Evolutionary conservation across 306 rosid species (phyloP).

Genomic region (Vigna mungo): DNA sequence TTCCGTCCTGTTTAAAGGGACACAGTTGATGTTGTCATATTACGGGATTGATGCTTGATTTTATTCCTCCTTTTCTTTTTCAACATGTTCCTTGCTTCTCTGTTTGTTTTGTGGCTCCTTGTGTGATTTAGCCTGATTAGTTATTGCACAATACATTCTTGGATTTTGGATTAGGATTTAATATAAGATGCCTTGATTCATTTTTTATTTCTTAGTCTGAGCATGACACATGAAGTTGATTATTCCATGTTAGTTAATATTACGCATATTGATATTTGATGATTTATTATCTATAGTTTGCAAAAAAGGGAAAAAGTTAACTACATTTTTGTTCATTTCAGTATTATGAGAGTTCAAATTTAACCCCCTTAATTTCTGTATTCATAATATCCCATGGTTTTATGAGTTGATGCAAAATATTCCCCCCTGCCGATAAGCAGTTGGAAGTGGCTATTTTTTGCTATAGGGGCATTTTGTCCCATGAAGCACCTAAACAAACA

Average conservation of each 20-base stretch:
- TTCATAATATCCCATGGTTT: not conserved
- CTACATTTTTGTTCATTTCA: constrained; percentile 8
- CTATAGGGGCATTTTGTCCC: not conserved
- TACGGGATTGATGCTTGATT: not conserved
- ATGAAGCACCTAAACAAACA: too few relatives aligned
- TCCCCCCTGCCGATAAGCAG: not conserved
- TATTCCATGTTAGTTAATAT: constrained; percentile 5
- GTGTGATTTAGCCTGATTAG: not conserved
- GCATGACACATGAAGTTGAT: not conserved
- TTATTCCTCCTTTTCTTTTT: not conserved
- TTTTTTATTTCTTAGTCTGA: not conserved
- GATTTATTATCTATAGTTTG: not conserved
- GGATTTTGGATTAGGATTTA: not conserved
- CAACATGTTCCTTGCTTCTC: constrained; percentile 9
- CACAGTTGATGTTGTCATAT: not conserved
- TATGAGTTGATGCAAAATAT: not conserved
- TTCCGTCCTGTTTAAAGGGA: not conserved
- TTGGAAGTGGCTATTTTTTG: not conserved
- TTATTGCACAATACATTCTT: not conserved
- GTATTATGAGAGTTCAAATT: constrained; percentile 18
- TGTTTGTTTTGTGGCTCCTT: constrained; percentile 18
- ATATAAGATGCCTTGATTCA: constrained; percentile 18
- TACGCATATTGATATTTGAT: not conserved
- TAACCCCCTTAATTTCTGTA: constrained; percentile 8
- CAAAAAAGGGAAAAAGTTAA: not conserved